Percentiles rank a stretch among this genome's conserved stretches.
Conservation (phyloP, 495 filamentous ascomycete genomes). For the Aspergillus olivimuriae region DNA sequence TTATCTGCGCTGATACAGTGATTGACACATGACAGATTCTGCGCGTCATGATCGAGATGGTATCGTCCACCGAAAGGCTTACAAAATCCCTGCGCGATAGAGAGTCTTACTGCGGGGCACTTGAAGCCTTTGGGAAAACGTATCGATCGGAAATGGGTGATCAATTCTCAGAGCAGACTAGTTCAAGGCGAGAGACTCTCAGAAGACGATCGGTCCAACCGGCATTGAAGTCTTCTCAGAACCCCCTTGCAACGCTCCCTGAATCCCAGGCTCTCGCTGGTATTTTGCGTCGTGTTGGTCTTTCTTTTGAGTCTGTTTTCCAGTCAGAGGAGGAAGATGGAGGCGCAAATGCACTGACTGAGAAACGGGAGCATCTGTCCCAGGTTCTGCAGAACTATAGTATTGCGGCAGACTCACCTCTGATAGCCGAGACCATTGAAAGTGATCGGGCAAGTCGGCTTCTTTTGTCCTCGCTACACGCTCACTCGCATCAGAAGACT, state of each 20-base stretch:
- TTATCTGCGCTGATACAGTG: constrained; percentile 2
- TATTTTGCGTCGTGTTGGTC: constrained; percentile 32
- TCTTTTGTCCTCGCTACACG: constrained; percentile 27
- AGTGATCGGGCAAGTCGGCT: constrained; percentile 29
- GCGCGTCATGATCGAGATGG: constrained; percentile 31
- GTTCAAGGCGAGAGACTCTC: constrained; percentile 26
- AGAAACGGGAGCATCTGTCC: constrained; percentile 26
- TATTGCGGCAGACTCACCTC: constrained; percentile 26
- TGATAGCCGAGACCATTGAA: constrained; percentile 20
- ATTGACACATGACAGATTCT: constrained; percentile 20
- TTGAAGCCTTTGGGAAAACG: constrained; percentile 26
- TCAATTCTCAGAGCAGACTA: constrained; percentile 15
- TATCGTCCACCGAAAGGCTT: constrained; percentile 24
- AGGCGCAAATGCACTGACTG: constrained; percentile 17
- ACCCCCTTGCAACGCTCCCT: constrained; percentile 4
- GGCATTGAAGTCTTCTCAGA: constrained; percentile 12
- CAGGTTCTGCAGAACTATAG: constrained; percentile 21
- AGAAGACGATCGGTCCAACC: constrained; percentile 23
- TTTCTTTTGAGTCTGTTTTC: constrained; percentile 27
- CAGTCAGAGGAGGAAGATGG: constrained; percentile 17
- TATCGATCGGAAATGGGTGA: constrained; percentile 29
- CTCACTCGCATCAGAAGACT: constrained; percentile 23
- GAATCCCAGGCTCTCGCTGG: constrained; percentile 28
- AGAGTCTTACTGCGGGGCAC: constrained; percentile 32
- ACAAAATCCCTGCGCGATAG: constrained; percentile 23